Conservation (phyloP, 148 eudicot species). For the Fagopyrum homotropicum region DNA sequence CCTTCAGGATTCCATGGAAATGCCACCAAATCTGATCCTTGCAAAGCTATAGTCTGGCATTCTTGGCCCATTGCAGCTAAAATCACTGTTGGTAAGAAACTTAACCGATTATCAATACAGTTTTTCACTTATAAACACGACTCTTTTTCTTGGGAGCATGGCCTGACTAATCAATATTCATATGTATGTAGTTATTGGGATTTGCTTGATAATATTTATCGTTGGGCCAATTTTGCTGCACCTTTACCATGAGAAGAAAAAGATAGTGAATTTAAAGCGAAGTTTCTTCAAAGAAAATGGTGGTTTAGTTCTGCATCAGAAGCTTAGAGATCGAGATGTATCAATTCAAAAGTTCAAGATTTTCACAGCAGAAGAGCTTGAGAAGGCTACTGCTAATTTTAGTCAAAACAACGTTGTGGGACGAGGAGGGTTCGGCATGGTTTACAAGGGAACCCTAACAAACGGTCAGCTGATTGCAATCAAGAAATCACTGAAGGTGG, state of each 20-base stretch:
- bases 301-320: not conserved
- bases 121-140: too few species aligned
- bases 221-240: too few species aligned
- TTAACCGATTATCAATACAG: too few species aligned
- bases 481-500: constrained; percentile 10
- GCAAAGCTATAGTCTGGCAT: not conserved
- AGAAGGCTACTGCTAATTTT: not conserved
- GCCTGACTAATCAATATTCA: too few species aligned
- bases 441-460: not conserved
- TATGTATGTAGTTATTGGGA: too few species aligned
- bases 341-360: not conserved
- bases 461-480: not conserved
- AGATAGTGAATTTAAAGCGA: too few species aligned
- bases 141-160: too few species aligned
- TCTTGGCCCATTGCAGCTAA: not conserved
- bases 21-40: not conserved
- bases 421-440: not conserved
- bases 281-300: not conserved
- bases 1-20: not conserved
- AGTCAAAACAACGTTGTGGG: constrained; percentile 3
- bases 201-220: too few species aligned
- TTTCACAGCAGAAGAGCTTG: not conserved
- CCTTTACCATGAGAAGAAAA: too few species aligned
- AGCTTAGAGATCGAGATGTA: not conserved
- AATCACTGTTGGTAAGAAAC: not conserved